A percentile compares a stretch with the other conserved stretches of the same genome.
phyloP scores from a whole-genome alignment of 78 protist species.

The Tieghemostelium lacteum region DNA sequence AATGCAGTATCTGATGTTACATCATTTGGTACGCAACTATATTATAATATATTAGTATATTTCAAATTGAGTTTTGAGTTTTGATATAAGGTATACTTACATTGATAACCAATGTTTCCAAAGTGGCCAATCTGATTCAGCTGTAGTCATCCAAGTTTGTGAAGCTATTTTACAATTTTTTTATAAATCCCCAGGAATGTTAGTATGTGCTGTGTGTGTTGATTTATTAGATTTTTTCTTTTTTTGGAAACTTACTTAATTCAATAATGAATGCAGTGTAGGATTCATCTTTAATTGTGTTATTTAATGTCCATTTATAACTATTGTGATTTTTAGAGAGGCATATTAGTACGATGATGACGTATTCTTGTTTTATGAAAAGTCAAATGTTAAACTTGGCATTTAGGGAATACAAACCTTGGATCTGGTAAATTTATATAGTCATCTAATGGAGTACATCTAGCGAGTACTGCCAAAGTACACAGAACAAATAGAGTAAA shows the following conservation, averaged over 20 bases:
- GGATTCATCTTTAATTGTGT: conserved; percentile 10
- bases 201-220: neutral
- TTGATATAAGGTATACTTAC: conserved; percentile 28
- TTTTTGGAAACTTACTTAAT: conserved; percentile 32
- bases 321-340: conserved; percentile 8
- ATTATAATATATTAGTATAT: neutral
- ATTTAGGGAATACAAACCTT: conserved; percentile 1
- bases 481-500: neutral
- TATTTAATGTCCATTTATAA: conserved; percentile 72
- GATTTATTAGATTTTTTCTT: neutral
- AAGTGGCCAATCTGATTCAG: conserved; percentile 56
- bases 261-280: conserved; percentile 50
- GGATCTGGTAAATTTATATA: conserved; percentile 72
- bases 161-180: conserved; percentile 49
- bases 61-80: no score
- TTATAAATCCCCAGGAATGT: neutral
- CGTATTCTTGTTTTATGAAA: no score
- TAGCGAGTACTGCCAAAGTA: neutral
- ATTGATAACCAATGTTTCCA: conserved; percentile 81
- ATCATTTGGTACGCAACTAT: conserved; percentile 65
- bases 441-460: conserved; percentile 70
- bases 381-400: neutral
- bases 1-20: conserved; percentile 23
- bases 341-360: neutral
- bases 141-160: conserved; percentile 74